Percentiles rank a stretch among this genome's conserved stretches.
Conservation (phyloP, 148 eudicot genomes). For the Spergularia marina region DNA sequence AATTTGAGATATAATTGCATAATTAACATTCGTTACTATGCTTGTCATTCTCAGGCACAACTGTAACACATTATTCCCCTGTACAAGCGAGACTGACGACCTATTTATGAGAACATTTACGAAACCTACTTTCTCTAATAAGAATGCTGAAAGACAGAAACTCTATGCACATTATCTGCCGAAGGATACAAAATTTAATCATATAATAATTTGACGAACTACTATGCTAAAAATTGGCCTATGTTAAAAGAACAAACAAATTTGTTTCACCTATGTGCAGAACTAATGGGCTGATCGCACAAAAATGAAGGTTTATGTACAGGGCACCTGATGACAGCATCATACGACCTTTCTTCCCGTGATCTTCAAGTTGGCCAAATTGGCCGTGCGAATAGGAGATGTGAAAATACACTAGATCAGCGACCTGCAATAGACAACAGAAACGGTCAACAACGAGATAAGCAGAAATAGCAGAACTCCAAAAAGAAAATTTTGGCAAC, state of each 20-base stretch:
- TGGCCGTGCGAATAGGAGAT: neutral
- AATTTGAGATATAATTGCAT: neutral
- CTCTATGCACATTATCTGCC: slow-evolving; percentile 20
- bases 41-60: neutral
- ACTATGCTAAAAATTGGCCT: neutral
- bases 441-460: neutral
- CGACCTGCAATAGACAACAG: slow-evolving; percentile 2
- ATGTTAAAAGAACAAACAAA: slow-evolving; percentile 17
- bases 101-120: slow-evolving; percentile 4
- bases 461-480: neutral
- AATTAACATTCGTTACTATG: neutral
- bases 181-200: slow-evolving; percentile 10
- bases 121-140: slow-evolving; percentile 4
- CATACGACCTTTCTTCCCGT: neutral
- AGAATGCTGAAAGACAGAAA: slow-evolving; percentile 7
- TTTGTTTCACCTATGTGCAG: slow-evolving; percentile 6
- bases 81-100: neutral
- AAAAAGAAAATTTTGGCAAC: neutral
- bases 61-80: neutral
- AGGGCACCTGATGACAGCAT: slow-evolving; percentile 13
- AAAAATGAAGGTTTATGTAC: slow-evolving; percentile 13
- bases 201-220: slow-evolving; percentile 5
- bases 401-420: neutral
- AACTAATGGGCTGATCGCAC: slow-evolving; percentile 2
- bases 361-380: slow-evolving; percentile 5